phyloP scores from a whole-genome alignment of 2,329 filamentous ascomycete species.

The Paraphoma sp. region DNA sequence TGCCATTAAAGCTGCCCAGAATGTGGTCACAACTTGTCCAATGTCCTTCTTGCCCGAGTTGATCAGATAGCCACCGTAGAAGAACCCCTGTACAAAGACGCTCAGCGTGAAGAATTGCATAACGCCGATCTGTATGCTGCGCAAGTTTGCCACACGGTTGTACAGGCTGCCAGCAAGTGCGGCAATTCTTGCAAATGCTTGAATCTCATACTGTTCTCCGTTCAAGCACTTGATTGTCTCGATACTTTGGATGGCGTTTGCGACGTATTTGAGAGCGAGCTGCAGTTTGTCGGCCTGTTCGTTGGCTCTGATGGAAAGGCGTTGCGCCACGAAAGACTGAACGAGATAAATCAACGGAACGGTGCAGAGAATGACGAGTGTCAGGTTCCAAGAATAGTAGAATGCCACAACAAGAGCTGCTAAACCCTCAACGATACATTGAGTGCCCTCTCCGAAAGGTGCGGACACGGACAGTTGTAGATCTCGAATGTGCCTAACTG shows the following conservation, averaged over 20 bases:
- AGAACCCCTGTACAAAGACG: slow-evolving; percentile 90
- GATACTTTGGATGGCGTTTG: slow-evolving; percentile 74
- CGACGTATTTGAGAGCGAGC: slow-evolving; percentile 73
- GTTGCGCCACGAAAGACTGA: slow-evolving; percentile 65
- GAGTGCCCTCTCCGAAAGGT: slow-evolving; percentile 73
- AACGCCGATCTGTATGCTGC: slow-evolving; percentile 74
- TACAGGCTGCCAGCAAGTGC: slow-evolving; percentile 68
- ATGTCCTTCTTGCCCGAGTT: slow-evolving; percentile 63
- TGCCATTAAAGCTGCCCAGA: slow-evolving; percentile 80
- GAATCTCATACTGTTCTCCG: slow-evolving; percentile 72
- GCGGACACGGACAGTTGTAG: slow-evolving; percentile 82
- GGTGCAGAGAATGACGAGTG: slow-evolving; percentile 76
- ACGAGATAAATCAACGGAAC: slow-evolving; percentile 71
- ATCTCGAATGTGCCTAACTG: slow-evolving; percentile 77
- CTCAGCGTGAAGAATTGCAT: slow-evolving; percentile 75
- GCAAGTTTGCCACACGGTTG: slow-evolving; percentile 70
- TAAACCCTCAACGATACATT: slow-evolving; percentile 68
- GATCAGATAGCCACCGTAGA: slow-evolving; percentile 79
- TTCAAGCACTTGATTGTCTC: slow-evolving; percentile 89
- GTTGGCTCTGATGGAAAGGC: slow-evolving; percentile 70
- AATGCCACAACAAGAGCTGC: slow-evolving; percentile 76
- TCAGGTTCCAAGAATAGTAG: slow-evolving; percentile 82
- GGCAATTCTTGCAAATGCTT: slow-evolving; percentile 67
- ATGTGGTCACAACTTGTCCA: slow-evolving; percentile 79
- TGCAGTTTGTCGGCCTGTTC: slow-evolving; percentile 72